Evolutionary conservation across 768 basidiomycete genomes (phyloP).

Genomic region (Collybiopsis luxurians): DNA sequence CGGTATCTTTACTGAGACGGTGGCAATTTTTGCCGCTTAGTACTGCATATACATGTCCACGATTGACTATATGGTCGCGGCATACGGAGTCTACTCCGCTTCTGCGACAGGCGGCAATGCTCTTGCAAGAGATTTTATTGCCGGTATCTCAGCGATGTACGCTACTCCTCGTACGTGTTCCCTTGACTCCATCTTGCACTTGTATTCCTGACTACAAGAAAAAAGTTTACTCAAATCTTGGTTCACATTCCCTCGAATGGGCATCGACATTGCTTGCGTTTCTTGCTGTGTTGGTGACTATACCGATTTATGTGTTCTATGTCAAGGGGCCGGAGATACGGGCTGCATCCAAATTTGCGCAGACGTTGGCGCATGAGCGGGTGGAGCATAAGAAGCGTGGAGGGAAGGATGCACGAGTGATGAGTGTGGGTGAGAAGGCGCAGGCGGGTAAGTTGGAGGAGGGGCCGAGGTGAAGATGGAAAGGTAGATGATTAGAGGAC

Average conservation of each 20-base stretch:
- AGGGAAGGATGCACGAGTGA: background rate
- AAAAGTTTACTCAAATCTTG: slow-evolving; percentile 4
- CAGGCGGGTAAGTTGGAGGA: background rate
- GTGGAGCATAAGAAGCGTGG: background rate
- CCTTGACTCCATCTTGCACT: too few species aligned
- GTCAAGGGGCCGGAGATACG: slow-evolving; percentile 10
- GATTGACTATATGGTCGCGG: slow-evolving; percentile 11
- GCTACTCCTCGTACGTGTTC: slow-evolving; percentile 8
- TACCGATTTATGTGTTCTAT: slow-evolving; percentile 11
- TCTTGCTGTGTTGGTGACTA: slow-evolving; percentile 6
- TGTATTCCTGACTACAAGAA: too few species aligned
- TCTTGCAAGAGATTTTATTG: slow-evolving; percentile 10
- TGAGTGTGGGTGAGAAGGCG: background rate
- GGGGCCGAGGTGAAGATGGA: background rate
- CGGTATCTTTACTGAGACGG: background rate
- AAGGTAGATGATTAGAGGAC: too few species aligned
- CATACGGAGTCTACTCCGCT: slow-evolving; percentile 11
- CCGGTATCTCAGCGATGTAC: slow-evolving; percentile 11
- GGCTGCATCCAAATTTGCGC: slow-evolving; percentile 8
- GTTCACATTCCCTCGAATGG: slow-evolving; percentile 10
- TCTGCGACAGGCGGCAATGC: slow-evolving; percentile 12
- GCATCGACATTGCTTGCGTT: slow-evolving; percentile 6
- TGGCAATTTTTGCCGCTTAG: too few species aligned
- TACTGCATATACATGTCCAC: slow-evolving; percentile 12
- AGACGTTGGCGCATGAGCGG: slow-evolving; percentile 7